These are phyloP conservation scores for Zygoascus sp. DNA, from an alignment of 1,139 yeast genomes.

Conservation along the genomic window DNA sequence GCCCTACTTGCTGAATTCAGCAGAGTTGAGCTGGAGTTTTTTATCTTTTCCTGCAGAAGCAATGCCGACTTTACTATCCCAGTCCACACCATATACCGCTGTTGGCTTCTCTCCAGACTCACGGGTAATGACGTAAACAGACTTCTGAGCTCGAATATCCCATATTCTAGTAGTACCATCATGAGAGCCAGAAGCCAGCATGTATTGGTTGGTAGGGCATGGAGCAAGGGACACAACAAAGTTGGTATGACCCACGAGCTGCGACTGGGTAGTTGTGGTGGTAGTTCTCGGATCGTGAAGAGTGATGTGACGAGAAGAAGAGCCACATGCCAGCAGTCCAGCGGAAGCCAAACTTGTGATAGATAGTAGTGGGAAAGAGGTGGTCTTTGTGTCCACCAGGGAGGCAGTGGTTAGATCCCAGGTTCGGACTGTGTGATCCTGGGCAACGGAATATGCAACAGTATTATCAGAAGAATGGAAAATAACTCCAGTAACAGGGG, in stretches of 20 bases:
- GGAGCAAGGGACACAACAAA: slow-evolving; percentile 78
- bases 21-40: slow-evolving; percentile 72
- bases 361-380: slow-evolving; percentile 82
- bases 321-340: slow-evolving; percentile 83
- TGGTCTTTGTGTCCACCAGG: slow-evolving; percentile 80
- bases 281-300: slow-evolving; percentile 78
- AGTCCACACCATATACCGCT: slow-evolving; percentile 81
- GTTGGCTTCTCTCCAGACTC: slow-evolving; percentile 42
- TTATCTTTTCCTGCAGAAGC: slow-evolving; percentile 94
- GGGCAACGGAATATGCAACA: slow-evolving; percentile 90
- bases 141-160: slow-evolving; percentile 86
- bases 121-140: slow-evolving; percentile 82
- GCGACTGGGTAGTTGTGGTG: slow-evolving; percentile 50
- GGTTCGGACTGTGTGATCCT: slow-evolving; percentile 90
- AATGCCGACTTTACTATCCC: slow-evolving; percentile 78
- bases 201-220: slow-evolving; percentile 45
- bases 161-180: slow-evolving; percentile 94
- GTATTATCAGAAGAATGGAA: slow-evolving; percentile 67
- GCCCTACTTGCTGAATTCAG: slow-evolving; percentile 12
- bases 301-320: slow-evolving; percentile 92
- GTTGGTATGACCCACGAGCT: slow-evolving; percentile 84
- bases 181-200: slow-evolving; percentile 86
- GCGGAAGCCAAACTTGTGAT: slow-evolving; percentile 58
- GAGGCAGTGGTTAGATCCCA: slow-evolving; percentile 90
- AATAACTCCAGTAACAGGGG: slow-evolving; percentile 80